These are phyloP conservation scores for Pontederia crassipes DNA, from an alignment of 176 grass and related monocot species.

Conservation along the genomic window DNA sequence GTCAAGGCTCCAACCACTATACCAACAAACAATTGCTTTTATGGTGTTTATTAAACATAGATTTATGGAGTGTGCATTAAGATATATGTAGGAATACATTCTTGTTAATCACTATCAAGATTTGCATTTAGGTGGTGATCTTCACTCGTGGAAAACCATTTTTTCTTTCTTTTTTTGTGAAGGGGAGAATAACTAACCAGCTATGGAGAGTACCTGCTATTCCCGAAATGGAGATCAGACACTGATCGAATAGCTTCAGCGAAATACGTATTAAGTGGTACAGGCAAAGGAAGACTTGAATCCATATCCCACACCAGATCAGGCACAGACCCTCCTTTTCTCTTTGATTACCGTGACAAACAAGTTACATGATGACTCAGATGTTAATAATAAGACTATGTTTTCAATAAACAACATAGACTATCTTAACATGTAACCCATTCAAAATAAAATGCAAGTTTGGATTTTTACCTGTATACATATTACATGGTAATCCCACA, in stretches of 20 bases:
- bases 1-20: too few species aligned
- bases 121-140: too few species aligned
- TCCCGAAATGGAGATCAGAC: constrained; percentile 35
- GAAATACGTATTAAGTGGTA: constrained; percentile 43
- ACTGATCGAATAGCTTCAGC: constrained; percentile 37
- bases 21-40: too few species aligned
- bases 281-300: constrained; percentile 73
- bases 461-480: constrained; percentile 61
- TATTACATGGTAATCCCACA: constrained; percentile 96
- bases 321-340: constrained; percentile 32
- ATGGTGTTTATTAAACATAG: too few species aligned
- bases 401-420: neutral
- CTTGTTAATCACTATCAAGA: too few species aligned
- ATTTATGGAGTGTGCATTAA: too few species aligned
- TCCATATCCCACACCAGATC: constrained; percentile 92
- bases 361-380: neutral
- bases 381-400: neutral
- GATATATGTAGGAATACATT: too few species aligned
- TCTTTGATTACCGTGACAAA: constrained; percentile 47
- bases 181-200: neutral
- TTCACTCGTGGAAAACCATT: neutral
- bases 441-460: neutral
- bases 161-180: neutral
- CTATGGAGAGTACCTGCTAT: constrained; percentile 43
- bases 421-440: neutral